Evolutionary conservation across 2,329 filamentous ascomycete species (phyloP), one percentile per base, ranked within the genome.

Genomic region (Passalora sequoiae): DNA sequence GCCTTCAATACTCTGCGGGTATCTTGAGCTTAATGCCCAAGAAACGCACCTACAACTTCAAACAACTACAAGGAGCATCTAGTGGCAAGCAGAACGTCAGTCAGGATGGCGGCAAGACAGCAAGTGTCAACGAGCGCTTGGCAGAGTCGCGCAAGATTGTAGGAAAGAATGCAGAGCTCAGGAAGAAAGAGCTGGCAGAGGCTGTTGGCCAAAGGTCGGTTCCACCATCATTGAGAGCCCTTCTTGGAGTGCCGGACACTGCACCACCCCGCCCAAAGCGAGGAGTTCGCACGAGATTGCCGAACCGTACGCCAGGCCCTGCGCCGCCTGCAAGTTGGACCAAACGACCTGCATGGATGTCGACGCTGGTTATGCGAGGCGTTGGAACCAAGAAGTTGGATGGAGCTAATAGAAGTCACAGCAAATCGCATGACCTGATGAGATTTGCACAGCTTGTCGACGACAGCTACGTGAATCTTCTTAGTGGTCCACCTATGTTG

Each of bases 241-340:
- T 74, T 10, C 56, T 74, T 35, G 66, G 69, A 25, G 61, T 72
- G 29, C 64, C 68, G 24, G 69, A 73, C 50, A 62, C 67, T 58
- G 67, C 68, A 48, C 64, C 68, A 39, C 71, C 70, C 3, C 62
- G 59, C 48, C 69, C 70, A 43, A 70, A 70, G 58, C 56, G 61
- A 46, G 67, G 67, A 24, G 46, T 59, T 7, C 60, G 66, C 37
- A 50, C 58, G 13, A 50, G 62, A 46, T 54, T 60, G 7, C 57
- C 60, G 37, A 49, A 59, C 53, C 54, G 58, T 49, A 66, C 57
- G 42, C 62, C 69, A 32, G 71, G 71, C 1, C 71, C 71, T 20
- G 67, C 70, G 10, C 63, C 70, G 12, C 71, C 71, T 6, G 60
- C 50, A 13, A 73, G 70, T 51, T 74, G 71, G 71, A 51, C 67